Evolutionary conservation across 2,329 filamentous ascomycete species (phyloP).

Genomic region (Diaporthe sp.): DNA sequence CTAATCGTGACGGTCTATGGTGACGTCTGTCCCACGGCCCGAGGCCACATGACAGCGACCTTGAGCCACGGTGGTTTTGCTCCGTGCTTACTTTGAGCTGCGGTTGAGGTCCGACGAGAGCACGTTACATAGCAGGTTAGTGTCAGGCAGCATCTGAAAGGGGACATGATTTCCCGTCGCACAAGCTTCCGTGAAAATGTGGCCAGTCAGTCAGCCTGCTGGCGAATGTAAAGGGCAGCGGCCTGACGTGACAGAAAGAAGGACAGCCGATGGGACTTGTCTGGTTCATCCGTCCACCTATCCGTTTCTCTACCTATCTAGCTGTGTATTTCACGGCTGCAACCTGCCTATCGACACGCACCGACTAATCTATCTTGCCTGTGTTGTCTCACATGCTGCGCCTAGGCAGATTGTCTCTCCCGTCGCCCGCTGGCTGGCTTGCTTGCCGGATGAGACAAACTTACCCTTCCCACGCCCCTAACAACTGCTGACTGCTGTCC

Average conservation of each 20-base stretch:
- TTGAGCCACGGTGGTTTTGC: conserved; percentile 1
- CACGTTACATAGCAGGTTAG: conserved; percentile 17
- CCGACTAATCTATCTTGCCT: conserved; percentile 3
- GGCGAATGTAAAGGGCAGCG: not conserved
- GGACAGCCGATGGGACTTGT: not conserved
- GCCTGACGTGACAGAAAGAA: not conserved
- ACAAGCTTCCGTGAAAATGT: conserved; percentile 2
- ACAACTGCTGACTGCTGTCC: conserved; percentile 16
- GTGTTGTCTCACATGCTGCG: conserved; percentile 10
- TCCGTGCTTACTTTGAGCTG: conserved; percentile 15
- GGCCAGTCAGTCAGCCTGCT: conserved; percentile 6
- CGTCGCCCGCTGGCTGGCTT: conserved; percentile 8
- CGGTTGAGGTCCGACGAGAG: conserved; percentile 23
- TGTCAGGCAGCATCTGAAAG: not conserved
- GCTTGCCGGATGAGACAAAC: conserved; percentile 20
- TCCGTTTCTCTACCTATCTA: not conserved
- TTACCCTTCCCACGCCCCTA: conserved; percentile 30
- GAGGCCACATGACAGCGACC: conserved; percentile 22
- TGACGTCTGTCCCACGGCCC: conserved; percentile 26
- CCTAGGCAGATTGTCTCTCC: conserved; percentile 17
- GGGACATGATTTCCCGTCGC: conserved; percentile 13
- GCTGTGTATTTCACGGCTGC: conserved; percentile 7
- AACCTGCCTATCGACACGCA: conserved; percentile 10
- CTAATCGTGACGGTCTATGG: conserved; percentile 4
- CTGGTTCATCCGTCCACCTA: not conserved